Evolutionary conservation across 495 filamentous ascomycete genomes (phyloP), one percentile per base, ranked within the genome.

Genomic region (Pyronema omphalodes): DNA sequence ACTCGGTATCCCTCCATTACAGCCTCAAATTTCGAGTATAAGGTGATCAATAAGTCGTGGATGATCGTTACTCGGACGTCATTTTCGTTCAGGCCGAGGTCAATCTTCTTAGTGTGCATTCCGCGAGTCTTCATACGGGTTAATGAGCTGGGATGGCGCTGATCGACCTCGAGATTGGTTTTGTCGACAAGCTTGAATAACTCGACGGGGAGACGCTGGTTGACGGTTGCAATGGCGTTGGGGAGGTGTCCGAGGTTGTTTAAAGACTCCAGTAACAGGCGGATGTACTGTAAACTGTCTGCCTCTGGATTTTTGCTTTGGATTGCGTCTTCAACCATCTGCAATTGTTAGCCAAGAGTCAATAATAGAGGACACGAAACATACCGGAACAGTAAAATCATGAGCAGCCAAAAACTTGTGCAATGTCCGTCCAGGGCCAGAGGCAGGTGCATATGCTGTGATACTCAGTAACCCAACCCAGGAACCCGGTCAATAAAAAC

Each of bases 1-100:
- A 93, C 84, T 47, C 91, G 82, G 62, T 99, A 93, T 11, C 91
- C 83, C 67, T 99, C 91, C 11, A 87, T 87, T 57, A 99, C 94
- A 12, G 93, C 80, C 64, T 95, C 91, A 61, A 99, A 94, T 58
- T 94, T 93, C 12, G 88, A 86, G 68, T 93, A 99, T 0, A 99
- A 68, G 1, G 88, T 89, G 79, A 79, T 88, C 7, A 99, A 71
- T 36, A 93, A 77, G 61, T 99, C 91, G 51, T 86, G 80, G 36
- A 99, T 78, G 17, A 93, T 82, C 60, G 82, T 81, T 14, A 81
- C 84, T 6, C 83, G 76, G 61, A 83, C 77, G 52, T 82, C 79
- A 14, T 80, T 82, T 48, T 82, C 76, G 19, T 80, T 73, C 15
- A 74, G 76, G 12, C 77, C 80, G 49, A 82, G 74, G 45, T 79